Conservation (phyloP, 306 rosid species). For the Ceratonia siliqua region DNA sequence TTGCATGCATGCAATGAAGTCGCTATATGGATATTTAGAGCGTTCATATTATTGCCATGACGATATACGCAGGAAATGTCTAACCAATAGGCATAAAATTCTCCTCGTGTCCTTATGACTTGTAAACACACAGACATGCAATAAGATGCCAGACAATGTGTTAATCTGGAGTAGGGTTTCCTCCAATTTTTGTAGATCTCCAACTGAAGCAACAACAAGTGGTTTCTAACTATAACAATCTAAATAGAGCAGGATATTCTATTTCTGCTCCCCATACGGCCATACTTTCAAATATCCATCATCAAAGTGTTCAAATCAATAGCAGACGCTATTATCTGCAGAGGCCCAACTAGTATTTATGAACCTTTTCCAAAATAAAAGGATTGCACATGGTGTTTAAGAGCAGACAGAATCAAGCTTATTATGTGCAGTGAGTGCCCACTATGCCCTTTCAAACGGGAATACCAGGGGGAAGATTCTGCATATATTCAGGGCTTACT, state of each 20-base stretch:
- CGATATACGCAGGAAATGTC: neutral
- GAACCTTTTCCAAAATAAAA: too few species aligned
- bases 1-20: neutral
- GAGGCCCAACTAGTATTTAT: too few species aligned
- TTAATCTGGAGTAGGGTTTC: too few species aligned
- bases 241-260: too few species aligned
- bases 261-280: too few species aligned
- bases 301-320: too few species aligned
- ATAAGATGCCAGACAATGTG: neutral
- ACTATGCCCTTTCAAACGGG: conserved; percentile 10
- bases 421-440: neutral
- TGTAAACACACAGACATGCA: neutral
- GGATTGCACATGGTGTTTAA: neutral
- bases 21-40: neutral
- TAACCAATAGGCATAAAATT: neutral
- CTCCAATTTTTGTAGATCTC: too few species aligned
- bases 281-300: too few species aligned
- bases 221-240: too few species aligned
- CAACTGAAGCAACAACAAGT: too few species aligned
- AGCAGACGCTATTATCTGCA: too few species aligned
- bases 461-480: conserved; percentile 9
- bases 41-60: neutral
- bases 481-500: neutral
- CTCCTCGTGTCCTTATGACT: neutral
- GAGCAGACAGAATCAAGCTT: neutral